These are phyloP conservation scores for Yamadazyma paraphyllophila DNA, from an alignment of 805 yeast genomes.

Conservation along the genomic window DNA sequence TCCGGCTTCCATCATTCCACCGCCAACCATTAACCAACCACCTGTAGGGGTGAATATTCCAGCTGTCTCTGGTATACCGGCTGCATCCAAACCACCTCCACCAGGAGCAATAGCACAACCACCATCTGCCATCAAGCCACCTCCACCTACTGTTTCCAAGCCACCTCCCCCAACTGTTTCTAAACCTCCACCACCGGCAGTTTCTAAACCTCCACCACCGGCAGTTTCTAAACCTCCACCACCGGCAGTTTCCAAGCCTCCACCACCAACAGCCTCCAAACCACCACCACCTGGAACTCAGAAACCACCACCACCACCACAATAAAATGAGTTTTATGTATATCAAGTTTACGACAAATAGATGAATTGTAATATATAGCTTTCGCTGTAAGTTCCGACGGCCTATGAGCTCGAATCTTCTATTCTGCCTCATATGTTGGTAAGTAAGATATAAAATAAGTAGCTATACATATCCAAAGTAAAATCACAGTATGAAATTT, in stretches of 20 bases:
- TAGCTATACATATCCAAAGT: too few species aligned
- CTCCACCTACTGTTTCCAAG: conserved; percentile 14
- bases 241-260: conserved; percentile 17
- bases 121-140: conserved; percentile 7
- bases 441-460: too few species aligned
- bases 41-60: conserved; percentile 9
- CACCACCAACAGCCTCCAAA: conserved; percentile 21
- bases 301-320: too few species aligned
- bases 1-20: not conserved
- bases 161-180: conserved; percentile 16
- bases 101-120: conserved; percentile 19
- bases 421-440: too few species aligned
- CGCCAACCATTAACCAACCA: not conserved
- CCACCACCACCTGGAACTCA: conserved; percentile 15
- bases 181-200: conserved; percentile 15
- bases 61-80: conserved; percentile 9
- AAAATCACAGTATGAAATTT: too few species aligned
- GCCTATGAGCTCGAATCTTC: too few species aligned
- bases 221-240: conserved; percentile 20
- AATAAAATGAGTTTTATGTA: not conserved
- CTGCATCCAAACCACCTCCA: conserved; percentile 23
- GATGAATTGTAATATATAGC: too few species aligned
- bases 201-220: conserved; percentile 17
- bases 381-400: too few species aligned
- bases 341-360: not conserved